Conservation (phyloP, 371 early-diverging fungal species). For the Dichotomocladium elegans region DNA sequence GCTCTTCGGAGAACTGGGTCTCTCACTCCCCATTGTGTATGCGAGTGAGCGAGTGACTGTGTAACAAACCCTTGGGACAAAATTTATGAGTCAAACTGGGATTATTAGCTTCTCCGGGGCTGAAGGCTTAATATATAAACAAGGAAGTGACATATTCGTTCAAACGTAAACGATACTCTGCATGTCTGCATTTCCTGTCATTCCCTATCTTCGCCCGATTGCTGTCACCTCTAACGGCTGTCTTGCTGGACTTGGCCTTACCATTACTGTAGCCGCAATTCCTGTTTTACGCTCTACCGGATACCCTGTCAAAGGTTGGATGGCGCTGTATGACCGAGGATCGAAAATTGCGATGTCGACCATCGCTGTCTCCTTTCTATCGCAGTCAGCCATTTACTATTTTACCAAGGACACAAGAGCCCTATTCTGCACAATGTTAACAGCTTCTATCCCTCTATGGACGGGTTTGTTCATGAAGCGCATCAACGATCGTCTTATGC, state of each 20-base stretch:
- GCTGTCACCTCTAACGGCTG: not conserved
- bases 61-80: too few relatives aligned
- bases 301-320: not conserved
- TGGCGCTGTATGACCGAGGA: not conserved
- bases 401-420: not conserved
- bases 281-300: not conserved
- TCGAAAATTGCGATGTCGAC: not conserved
- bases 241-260: constrained; percentile 5
- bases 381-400: constrained; percentile 4
- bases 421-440: not conserved
- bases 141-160: too few relatives aligned
- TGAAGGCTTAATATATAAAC: too few relatives aligned
- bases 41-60: too few relatives aligned
- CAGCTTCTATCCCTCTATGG: not conserved
- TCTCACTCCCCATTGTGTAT: too few relatives aligned
- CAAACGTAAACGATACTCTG: too few relatives aligned
- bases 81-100: too few relatives aligned
- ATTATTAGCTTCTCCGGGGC: too few relatives aligned
- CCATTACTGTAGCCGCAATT: not conserved
- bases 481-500: not conserved
- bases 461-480: not conserved
- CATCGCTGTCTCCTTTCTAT: not conserved
- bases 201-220: not conserved
- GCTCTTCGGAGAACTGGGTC: too few relatives aligned
- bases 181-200: too few relatives aligned